A percentile compares a stretch with the other conserved stretches of the same genome.
Conservation (phyloP, 345 rosid genomes). For the Citrus sinensis region DNA sequence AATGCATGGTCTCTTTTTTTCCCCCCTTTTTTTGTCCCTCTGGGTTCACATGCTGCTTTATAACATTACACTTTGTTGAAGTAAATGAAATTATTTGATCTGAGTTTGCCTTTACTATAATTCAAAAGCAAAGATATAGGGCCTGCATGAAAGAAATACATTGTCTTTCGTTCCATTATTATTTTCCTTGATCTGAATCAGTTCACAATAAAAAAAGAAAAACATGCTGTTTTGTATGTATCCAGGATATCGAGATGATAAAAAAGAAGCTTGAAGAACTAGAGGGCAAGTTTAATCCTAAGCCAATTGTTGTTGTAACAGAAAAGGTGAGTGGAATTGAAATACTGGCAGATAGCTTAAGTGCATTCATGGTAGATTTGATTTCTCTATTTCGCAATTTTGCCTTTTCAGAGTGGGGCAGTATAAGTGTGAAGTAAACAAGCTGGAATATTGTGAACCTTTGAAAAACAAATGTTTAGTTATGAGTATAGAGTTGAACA, state of each 20-base stretch:
- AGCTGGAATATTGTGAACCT: background rate
- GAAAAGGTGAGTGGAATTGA: slow-evolving; percentile 55
- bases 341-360: background rate
- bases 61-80: background rate
- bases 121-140: background rate
- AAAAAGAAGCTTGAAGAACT: slow-evolving; percentile 42
- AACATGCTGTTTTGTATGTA: background rate
- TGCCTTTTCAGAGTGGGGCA: background rate
- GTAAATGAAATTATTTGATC: background rate
- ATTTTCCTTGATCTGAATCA: background rate
- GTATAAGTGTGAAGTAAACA: background rate
- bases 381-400: background rate
- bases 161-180: background rate
- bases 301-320: slow-evolving; percentile 60
- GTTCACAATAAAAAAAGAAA: background rate
- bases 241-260: slow-evolving; percentile 60
- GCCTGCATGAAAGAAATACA: background rate
- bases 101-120: background rate
- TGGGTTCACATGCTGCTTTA: background rate
- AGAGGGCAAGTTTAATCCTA: slow-evolving; percentile 38
- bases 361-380: background rate
- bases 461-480: background rate
- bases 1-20: background rate
- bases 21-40: background rate
- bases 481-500: background rate